These are phyloP conservation scores for Stevia rebaudiana DNA, from an alignment of 140 eudicot genomes.

Conservation along the genomic window DNA sequence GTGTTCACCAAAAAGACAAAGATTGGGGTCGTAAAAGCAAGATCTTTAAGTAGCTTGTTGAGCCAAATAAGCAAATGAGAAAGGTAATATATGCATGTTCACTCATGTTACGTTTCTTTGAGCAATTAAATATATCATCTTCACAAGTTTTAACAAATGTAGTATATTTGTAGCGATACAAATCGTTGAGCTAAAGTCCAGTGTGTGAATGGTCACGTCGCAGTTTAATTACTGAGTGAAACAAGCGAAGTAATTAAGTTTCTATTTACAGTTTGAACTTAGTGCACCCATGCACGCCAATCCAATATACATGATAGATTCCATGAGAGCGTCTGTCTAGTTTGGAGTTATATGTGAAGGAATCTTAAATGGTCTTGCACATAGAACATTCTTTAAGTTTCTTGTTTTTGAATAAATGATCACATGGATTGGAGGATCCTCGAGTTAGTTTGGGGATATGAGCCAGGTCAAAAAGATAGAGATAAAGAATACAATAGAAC, in stretches of 20 bases:
- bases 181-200: background rate
- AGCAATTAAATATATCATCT: no score
- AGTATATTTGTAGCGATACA: no score
- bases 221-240: background rate
- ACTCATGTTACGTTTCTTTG: background rate
- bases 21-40: slow-evolving; percentile 79
- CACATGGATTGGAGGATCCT: background rate
- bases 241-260: background rate
- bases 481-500: no score
- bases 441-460: background rate
- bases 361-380: background rate
- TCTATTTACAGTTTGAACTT: background rate
- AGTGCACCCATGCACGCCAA: slow-evolving; percentile 9
- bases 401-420: background rate
- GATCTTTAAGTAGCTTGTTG: slow-evolving; percentile 79
- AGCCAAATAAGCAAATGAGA: slow-evolving; percentile 40
- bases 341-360: slow-evolving; percentile 11
- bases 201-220: slow-evolving; percentile 11
- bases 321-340: slow-evolving; percentile 1
- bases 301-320: slow-evolving; percentile 1
- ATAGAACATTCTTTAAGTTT: background rate
- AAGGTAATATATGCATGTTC: background rate
- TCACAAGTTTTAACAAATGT: no score
- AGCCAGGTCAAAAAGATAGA: background rate
- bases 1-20: slow-evolving; percentile 35